Evolutionary conservation across 352 stramenopile species (phyloP).

Genomic region (Phytopythium sindhum): DNA sequence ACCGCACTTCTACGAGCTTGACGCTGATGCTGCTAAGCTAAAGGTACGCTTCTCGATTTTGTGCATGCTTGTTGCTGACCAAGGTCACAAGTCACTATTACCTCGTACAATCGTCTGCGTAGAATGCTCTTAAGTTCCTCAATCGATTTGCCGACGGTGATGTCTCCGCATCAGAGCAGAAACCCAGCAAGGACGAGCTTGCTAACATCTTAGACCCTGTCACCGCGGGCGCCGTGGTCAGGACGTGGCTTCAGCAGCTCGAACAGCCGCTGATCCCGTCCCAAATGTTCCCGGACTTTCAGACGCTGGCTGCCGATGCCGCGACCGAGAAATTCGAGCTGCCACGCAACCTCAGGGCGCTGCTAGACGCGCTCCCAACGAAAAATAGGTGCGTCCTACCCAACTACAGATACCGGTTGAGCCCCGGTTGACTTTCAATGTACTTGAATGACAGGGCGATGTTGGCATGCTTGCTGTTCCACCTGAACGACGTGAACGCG

Average conservation of each 20-base stretch:
- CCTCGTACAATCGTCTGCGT: not conserved
- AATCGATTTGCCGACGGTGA: slow-evolving; percentile 49
- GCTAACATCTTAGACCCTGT: slow-evolving; percentile 51
- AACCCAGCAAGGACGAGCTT: slow-evolving; percentile 57
- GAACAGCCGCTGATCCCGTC: slow-evolving; percentile 66
- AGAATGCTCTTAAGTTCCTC: slow-evolving; percentile 52
- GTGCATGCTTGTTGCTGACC: slow-evolving; percentile 3
- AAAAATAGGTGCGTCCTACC: slow-evolving; percentile 55
- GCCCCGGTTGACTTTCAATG: not conserved
- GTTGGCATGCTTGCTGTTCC: slow-evolving; percentile 72
- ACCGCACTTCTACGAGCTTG: slow-evolving; percentile 61
- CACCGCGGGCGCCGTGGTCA: slow-evolving; percentile 58
- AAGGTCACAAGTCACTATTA: slow-evolving; percentile 1
- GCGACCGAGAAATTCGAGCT: slow-evolving; percentile 49
- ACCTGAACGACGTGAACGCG: slow-evolving; percentile 78
- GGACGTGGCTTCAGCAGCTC: slow-evolving; percentile 60
- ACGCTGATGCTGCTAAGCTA: slow-evolving; percentile 43
- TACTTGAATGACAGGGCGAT: slow-evolving; percentile 33
- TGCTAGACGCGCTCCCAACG: slow-evolving; percentile 54
- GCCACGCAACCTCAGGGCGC: slow-evolving; percentile 46
- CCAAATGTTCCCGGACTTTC: slow-evolving; percentile 61
- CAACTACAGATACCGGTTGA: not conserved
- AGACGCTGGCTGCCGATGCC: slow-evolving; percentile 34
- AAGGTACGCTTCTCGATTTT: slow-evolving; percentile 30
- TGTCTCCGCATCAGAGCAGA: slow-evolving; percentile 17